Base-by-base conservation (phyloP, 192 early-diverging fungal genomes). In the Coemansia guatemalensis region DNA sequence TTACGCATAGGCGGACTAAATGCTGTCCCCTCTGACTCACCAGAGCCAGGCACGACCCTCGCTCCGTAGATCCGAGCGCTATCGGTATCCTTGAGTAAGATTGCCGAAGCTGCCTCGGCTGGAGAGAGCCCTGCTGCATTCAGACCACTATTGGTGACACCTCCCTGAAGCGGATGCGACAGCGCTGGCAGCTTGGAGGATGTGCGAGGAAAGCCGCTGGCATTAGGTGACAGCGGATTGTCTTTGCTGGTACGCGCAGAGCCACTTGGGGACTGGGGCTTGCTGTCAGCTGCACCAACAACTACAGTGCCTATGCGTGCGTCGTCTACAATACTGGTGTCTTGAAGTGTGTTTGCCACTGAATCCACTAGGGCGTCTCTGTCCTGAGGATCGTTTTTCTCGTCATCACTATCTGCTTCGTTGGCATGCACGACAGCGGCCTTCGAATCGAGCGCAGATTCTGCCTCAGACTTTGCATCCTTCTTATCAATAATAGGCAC, bases 11-110 rank as follows among this genome's bases (percentile, higher is more conserved):
- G 63, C 4, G 25, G 44, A 12, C 58, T 49, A 60, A 62, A 66
- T 1, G 67, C 71, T 2, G 71, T 73, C 54, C 62, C 26, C 32
- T 73, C 75, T 0, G 70, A 65, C 50, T 65, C 69, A 29, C 32
- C 67, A 18, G 72, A 74, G 18, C 53, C 48, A 11, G 18, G 57
- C 8, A 49, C 47, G 4, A 49, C 51, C 17, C 66, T 52, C 41
- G 49, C 49, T 20, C 57, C 60, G 7, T 50, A 62, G n/a, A 26
- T 53, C 50, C 58, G 72, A 33, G 63, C 4, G 26, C 44, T 22
- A 18, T 67, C 58, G 24, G 50, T 21, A 24, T 68, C 66, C 58
- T 65, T 74, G n/a, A 57, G 24, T 47, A 68, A 47, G 23, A 68
- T 61, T 44, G 50, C 65, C 5, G 62, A 25, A 33, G 74, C 65